A percentile compares a stretch with the other conserved stretches of the same genome.
phyloP scores from a whole-genome alignment of 2,329 filamentous ascomycete species.

The Claviceps sp. region DNA sequence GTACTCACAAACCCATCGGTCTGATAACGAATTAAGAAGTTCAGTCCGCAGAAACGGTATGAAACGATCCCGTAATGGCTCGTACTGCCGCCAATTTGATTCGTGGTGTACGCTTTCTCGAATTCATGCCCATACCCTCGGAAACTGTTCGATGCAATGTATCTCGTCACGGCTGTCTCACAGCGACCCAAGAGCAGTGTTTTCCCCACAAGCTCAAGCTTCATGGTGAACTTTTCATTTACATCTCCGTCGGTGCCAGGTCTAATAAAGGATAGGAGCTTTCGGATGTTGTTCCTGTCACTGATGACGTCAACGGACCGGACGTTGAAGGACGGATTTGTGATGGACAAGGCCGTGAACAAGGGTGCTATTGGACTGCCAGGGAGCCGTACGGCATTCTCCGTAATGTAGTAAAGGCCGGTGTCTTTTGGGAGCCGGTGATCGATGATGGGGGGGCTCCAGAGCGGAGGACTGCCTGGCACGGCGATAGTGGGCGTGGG shows the following conservation, averaged over 20 bases:
- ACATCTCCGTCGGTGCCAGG: constrained; percentile 11
- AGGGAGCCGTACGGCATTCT: constrained; percentile 32
- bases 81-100: constrained; percentile 21
- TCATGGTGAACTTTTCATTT: constrained; percentile 25
- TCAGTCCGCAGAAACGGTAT: constrained; percentile 28
- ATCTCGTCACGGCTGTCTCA: constrained; percentile 15
- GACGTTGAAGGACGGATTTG: constrained; percentile 27
- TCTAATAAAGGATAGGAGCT: constrained; percentile 30
- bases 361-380: constrained; percentile 31
- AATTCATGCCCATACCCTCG: constrained; percentile 30
- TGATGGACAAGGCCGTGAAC: constrained; percentile 28
- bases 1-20: constrained; percentile 25
- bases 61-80: constrained; percentile 31
- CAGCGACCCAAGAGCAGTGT: constrained; percentile 26
- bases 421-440: constrained; percentile 21
- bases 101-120: constrained; percentile 28
- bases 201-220: constrained; percentile 22
- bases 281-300: constrained; percentile 34
- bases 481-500: constrained; percentile 28
- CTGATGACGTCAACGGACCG: constrained; percentile 26
- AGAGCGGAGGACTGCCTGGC: constrained; percentile 25
- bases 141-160: constrained; percentile 22
- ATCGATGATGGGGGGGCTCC: constrained; percentile 17
- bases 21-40: constrained; percentile 29
- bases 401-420: constrained; percentile 26